These are phyloP conservation scores for Lyophyllum shimeji DNA, from an alignment of 768 basidiomycete species.

Conservation along the genomic window DNA sequence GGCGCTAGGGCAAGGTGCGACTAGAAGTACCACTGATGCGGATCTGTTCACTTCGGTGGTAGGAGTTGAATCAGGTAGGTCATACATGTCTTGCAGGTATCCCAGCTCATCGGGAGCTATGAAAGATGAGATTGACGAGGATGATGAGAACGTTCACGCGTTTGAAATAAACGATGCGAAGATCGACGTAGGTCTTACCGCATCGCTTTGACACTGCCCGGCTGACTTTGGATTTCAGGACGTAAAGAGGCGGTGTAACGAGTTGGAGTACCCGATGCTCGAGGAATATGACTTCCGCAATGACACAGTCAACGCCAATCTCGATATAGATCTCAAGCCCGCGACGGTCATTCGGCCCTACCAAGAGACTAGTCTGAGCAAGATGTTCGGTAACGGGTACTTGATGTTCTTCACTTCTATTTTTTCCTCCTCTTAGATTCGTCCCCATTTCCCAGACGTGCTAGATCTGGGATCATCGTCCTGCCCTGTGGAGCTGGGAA, in stretches of 20 bases:
- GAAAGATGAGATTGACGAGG: conserved; percentile 93
- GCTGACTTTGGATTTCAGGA: conserved; percentile 48
- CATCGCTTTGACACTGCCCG: background rate
- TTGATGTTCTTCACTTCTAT: conserved; percentile 17
- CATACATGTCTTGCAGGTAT: background rate
- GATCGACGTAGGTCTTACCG: conserved; percentile 74
- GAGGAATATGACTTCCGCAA: conserved; percentile 99
- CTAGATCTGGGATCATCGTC: conserved; percentile 97
- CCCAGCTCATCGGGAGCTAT: background rate
- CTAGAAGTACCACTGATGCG: conserved; percentile 47
- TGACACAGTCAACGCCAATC: conserved; percentile 92
- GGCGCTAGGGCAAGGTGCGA: conserved; percentile 14
- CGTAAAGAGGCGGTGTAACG: conserved; percentile 95
- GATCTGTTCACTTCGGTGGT: conserved; percentile 96
- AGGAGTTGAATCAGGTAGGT: conserved; percentile 83
- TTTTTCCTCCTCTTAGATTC: conserved; percentile 4
- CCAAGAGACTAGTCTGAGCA: conserved; percentile 96
- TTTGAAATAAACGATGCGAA: conserved; percentile 94
- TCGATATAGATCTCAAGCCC: conserved; percentile 98
- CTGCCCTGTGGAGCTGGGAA: conserved; percentile 98
- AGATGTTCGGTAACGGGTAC: conserved; percentile 99
- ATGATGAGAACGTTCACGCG: conserved; percentile 95
- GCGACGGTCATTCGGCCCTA: conserved; percentile 97
- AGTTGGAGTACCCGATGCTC: conserved; percentile 95
- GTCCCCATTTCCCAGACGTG: conserved; percentile 61